phyloP scores from a whole-genome alignment of 768 basidiomycete genomes.

The Pisolithus albus region DNA sequence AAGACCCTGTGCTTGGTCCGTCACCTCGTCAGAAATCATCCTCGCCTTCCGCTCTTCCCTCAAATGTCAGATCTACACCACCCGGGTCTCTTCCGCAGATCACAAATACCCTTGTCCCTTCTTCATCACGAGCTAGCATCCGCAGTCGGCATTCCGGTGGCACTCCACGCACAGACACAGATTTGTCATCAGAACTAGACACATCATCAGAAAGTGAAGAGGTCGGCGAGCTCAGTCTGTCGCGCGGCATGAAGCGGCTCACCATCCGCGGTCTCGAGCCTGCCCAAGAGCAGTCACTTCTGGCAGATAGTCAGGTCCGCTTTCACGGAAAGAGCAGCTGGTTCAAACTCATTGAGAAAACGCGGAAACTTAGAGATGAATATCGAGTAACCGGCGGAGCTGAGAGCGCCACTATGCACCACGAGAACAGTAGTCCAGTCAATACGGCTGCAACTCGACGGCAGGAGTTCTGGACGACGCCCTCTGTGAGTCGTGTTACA shows the following conservation, averaged over 20 bases:
- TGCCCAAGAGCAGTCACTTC: conserved; percentile 26
- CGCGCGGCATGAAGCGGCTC: conserved; percentile 32
- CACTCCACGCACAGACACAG: conserved; percentile 21
- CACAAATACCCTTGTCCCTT: conserved; percentile 2
- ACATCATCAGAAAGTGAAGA: conserved; percentile 33
- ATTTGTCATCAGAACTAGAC: conserved; percentile 21
- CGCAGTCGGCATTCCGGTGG: conserved; percentile 12
- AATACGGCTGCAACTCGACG: conserved; percentile 29
- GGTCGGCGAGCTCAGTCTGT: conserved; percentile 33
- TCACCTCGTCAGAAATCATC: conserved; percentile 19
- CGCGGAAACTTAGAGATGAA: conserved; percentile 46
- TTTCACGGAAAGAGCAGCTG: conserved; percentile 62
- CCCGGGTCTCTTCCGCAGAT: conserved; percentile 3
- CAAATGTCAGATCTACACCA: conserved; percentile 10
- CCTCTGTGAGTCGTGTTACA: conserved; percentile 36
- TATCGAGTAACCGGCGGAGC: conserved; percentile 27
- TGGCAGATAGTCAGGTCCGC: conserved; percentile 37
- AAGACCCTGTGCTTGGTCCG: conserved; percentile 8
- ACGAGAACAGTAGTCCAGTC: conserved; percentile 16
- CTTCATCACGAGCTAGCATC: conserved; percentile 5
- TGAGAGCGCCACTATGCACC: conserved; percentile 9
- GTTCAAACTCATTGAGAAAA: conserved; percentile 47
- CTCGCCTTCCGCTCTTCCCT: conserved; percentile 13
- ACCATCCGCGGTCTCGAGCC: conserved; percentile 33
- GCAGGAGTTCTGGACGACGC: conserved; percentile 51